These are phyloP conservation scores for Arabidopsis suecica DNA, from an alignment of 345 rosid species.

Conservation along the genomic window DNA sequence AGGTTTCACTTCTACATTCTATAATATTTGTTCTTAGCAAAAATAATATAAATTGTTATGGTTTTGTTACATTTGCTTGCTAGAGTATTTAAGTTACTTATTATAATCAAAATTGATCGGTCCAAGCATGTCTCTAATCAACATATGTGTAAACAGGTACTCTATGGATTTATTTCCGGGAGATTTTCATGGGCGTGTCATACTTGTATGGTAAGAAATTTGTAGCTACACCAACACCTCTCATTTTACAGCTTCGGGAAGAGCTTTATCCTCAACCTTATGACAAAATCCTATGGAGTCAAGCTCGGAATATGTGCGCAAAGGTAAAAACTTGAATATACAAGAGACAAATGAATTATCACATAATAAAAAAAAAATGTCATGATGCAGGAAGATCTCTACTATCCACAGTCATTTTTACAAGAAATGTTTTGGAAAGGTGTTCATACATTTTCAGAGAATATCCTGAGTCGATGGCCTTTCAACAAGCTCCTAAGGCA, in stretches of 20 bases:
- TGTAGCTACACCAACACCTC: slow-evolving; percentile 43
- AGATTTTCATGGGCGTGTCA: slow-evolving; percentile 38
- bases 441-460: slow-evolving; percentile 48
- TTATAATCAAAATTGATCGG: too few species aligned
- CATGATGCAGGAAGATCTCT: slow-evolving; percentile 49
- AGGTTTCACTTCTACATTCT: not conserved
- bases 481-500: slow-evolving; percentile 30
- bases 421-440: slow-evolving; percentile 53
- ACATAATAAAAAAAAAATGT: too few species aligned
- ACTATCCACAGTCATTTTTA: slow-evolving; percentile 47
- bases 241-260: slow-evolving; percentile 38
- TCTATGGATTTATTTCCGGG: slow-evolving; percentile 5
- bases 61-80: too few species aligned
- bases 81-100: too few species aligned
- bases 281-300: slow-evolving; percentile 48
- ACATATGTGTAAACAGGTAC: not conserved
- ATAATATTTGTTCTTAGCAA: too few species aligned
- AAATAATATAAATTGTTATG: too few species aligned
- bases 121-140: too few species aligned
- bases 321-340: not conserved
- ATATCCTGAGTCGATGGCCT: slow-evolving; percentile 51
- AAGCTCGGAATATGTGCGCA: slow-evolving; percentile 45
- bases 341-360: too few species aligned
- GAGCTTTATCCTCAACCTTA: slow-evolving; percentile 54
- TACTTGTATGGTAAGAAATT: slow-evolving; percentile 49